These are phyloP conservation scores for Dictyostelium brefeldianum DNA, from an alignment of 78 protist species.

Conservation along the genomic window DNA sequence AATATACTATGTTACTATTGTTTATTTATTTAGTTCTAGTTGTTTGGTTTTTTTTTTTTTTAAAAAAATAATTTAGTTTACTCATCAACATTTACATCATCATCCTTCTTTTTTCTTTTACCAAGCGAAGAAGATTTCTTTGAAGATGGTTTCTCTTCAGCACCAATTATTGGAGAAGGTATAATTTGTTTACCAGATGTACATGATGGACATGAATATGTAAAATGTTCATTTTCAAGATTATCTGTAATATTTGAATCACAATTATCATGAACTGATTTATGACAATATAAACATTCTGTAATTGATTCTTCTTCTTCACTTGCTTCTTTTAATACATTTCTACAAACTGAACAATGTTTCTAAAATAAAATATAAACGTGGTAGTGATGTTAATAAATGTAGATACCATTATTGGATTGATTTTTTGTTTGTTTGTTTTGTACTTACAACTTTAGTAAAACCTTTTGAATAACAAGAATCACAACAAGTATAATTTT, in stretches of 20 bases:
- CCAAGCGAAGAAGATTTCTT: conserved; percentile 16
- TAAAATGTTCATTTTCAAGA: neutral
- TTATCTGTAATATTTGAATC: conserved; percentile 36
- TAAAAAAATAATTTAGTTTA: neutral
- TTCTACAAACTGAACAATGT: conserved; percentile 54
- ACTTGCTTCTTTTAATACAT: neutral
- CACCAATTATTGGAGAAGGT: conserved; percentile 38
- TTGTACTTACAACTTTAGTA: neutral
- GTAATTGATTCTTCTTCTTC: conserved; percentile 30
- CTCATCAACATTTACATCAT: conserved; percentile 62
- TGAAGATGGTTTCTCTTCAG: neutral
- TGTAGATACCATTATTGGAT: too few species aligned
- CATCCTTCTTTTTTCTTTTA: conserved; percentile 20
- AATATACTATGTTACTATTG: too few species aligned
- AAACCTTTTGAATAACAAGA: conserved; percentile 17
- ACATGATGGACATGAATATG: conserved; percentile 47
- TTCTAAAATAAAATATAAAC: neutral
- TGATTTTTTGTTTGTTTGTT: neutral
- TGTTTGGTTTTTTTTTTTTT: too few species aligned
- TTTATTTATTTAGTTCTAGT: too few species aligned
- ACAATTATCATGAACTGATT: conserved; percentile 47
- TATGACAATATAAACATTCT: conserved; percentile 37
- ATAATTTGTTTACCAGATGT: neutral
- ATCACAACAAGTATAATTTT: conserved; percentile 47
- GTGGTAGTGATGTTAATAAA: neutral